Base-by-base conservation (phyloP, 495 filamentous ascomycete species). In the Aspergillus incahuasiensis region DNA sequence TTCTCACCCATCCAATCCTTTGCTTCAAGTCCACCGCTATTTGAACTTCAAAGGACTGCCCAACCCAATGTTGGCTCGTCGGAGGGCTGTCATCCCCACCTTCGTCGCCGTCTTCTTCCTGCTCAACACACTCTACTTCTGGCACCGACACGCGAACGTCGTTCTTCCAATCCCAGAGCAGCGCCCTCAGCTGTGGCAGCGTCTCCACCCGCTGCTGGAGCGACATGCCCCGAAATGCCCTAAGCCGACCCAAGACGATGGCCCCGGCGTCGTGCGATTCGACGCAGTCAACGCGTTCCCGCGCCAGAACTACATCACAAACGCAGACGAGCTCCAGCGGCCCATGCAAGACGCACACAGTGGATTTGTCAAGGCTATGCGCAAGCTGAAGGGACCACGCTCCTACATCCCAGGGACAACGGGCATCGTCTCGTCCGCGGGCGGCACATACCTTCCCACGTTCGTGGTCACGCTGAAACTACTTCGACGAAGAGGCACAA, bases 401-500 rank as follows among this genome's bases (percentile, higher is more conserved):
- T n/a, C 65, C 68, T 35, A 68, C 53, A 49, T 56, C n/a, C 45
- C 54, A 12, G 48, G 58, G 34, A 73, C 77, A 3, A 63, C 54
- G 9, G 79, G 79, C 6, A 74, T 82, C 25, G 79, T 79, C 16
- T 76, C 74, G 1, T 65, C 68, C 12, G 72, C 72, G 8, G 66
- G 68, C 5, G 67, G 64, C 3, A 54, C 51, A 32, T 71, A 68
- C 39, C 22, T 74, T 6, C 68, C 72, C 0, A 58, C 66, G 0
- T 65, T 72, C 25, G 28, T 82, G 19, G 68, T 75, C 0, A 66
- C 74, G 6, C 52, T 82, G 2, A 61, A 65, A 1, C 72, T 81
- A 65, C 61, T 82, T 4, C 74, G 79, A 6, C 72, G 72, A 18
- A 71, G 68, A 4, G 78, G 77, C 30, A 78, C 72, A 8, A 68